These are phyloP conservation scores for Chlamydomonas applanata DNA, from an alignment of 139 green algal genomes.

Conservation along the genomic window DNA sequence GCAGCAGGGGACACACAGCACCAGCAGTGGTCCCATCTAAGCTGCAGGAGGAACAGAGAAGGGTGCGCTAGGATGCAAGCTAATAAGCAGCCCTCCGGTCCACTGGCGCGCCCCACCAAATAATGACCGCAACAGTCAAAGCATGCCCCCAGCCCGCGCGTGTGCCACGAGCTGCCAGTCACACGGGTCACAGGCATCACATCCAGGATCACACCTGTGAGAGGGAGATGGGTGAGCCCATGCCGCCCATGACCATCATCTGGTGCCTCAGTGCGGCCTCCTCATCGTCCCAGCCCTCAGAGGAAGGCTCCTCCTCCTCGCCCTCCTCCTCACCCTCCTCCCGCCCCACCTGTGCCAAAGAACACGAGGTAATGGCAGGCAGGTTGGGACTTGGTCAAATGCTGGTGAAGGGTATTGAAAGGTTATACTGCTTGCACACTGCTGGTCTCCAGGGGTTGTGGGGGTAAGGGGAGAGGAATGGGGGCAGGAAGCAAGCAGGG, in stretches of 20 bases:
- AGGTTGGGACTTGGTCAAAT: background rate
- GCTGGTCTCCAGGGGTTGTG: no score
- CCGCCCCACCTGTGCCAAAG: background rate
- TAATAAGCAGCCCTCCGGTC: no score
- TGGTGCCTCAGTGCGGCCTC: constrained; percentile 5
- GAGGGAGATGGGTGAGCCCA: background rate
- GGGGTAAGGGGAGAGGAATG: no score
- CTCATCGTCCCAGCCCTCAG: constrained; percentile 18
- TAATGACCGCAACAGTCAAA: background rate
- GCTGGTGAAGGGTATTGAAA: no score
- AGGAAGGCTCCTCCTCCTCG: constrained; percentile 17
- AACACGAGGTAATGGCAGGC: background rate
- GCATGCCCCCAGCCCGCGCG: constrained; percentile 20
- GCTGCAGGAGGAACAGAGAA: no score
- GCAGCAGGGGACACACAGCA: no score
- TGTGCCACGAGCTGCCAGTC: background rate
- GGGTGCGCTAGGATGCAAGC: no score
- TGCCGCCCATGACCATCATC: constrained; percentile 4
- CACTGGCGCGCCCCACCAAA: no score
- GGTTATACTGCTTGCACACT: no score
- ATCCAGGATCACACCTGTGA: background rate
- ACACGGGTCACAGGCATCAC: background rate
- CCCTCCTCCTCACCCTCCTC: constrained; percentile 5
- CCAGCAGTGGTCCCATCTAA: no score
- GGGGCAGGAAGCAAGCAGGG: no score